phyloP scores from a whole-genome alignment of 2,329 filamentous ascomycete species.

The Diaporthe sp. region DNA sequence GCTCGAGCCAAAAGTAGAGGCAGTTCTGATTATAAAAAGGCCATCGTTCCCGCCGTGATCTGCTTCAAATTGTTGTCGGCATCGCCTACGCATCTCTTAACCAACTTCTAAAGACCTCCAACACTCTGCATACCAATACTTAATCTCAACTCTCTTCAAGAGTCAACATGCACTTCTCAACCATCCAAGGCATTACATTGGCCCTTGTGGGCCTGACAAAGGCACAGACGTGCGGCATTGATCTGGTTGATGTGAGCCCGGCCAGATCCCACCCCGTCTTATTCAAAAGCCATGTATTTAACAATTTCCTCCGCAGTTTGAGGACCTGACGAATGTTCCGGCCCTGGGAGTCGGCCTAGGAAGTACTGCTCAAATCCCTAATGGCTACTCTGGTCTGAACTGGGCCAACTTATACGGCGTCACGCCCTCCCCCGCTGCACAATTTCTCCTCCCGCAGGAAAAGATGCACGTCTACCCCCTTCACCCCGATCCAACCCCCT shows the following conservation, averaged over 20 bases:
- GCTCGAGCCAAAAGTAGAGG: not conserved
- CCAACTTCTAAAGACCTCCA: not conserved
- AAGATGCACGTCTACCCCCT: not conserved
- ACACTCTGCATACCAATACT: not conserved
- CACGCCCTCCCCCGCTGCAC: not conserved
- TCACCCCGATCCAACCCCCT: too few species aligned
- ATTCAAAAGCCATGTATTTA: not conserved
- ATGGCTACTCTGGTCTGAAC: not conserved
- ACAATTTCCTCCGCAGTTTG: not conserved
- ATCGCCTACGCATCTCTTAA: not conserved
- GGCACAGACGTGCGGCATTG: not conserved
- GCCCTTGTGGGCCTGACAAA: not conserved
- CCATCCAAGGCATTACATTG: not conserved
- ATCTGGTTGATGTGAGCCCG: not conserved
- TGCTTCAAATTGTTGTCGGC: too few species aligned
- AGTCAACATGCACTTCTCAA: not conserved
- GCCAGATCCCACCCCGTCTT: not conserved
- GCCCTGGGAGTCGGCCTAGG: too few species aligned
- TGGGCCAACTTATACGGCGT: not conserved
- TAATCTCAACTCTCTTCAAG: not conserved
- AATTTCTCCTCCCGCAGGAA: not conserved
- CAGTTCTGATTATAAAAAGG: not conserved
- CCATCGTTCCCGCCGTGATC: not conserved
- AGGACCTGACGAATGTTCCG: not conserved
- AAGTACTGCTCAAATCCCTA: not conserved